Evolutionary conservation across 192 early-diverging fungal species (phyloP), one percentile per base, ranked within the genome.

Genomic region (Spizellomyces sp.): DNA sequence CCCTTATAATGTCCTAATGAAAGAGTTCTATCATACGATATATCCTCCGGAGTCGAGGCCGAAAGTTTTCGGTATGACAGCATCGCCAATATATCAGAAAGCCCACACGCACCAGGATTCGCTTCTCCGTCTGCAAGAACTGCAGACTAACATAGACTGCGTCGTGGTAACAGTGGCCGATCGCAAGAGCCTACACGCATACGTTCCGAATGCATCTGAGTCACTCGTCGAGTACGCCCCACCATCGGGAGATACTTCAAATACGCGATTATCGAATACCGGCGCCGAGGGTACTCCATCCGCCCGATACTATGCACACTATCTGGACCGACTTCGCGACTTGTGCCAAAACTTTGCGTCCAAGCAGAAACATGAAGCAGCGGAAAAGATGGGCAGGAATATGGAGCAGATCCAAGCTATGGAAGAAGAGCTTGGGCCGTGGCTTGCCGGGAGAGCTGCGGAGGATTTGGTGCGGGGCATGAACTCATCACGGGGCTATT

Each of bases 1-100:
- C 69, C 91, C 93, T 0, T 95, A 91, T 76, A 81, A 87, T 65
- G 64, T 88, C 9, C 88, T 96, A 45, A 94, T 96, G 92, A 83
- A 82, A 56, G 89, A 93, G 62, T 93, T 94, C 73, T 98, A 96
- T 74, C 77, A 84, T 63, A 74, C 78, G 12, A 78, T 83, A 12
- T 77, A 81, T 0, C 68, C 66, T 0, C 60, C 60, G 6, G 63
- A 78, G 8, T 17, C 89, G 87, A 77, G 87, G 36, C 95, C 95
- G 8, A 90, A 90, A 63, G 82, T 98, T 0, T 94, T 98, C 78
- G 92, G 94, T 1, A 95, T 97, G 92, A 95, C 94, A 0, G 94
- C 96, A 0, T 96, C 93, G 21, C 95, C 96, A 5, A 85, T 92
- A 41, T 77, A 86, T 41, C 77, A 77, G 66, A 50, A 63, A 48